A percentile compares a stretch with the other conserved stretches of the same genome.
phyloP scores from a whole-genome alignment of 2,329 filamentous ascomycete genomes.

The Parascedosporium putredinis region DNA sequence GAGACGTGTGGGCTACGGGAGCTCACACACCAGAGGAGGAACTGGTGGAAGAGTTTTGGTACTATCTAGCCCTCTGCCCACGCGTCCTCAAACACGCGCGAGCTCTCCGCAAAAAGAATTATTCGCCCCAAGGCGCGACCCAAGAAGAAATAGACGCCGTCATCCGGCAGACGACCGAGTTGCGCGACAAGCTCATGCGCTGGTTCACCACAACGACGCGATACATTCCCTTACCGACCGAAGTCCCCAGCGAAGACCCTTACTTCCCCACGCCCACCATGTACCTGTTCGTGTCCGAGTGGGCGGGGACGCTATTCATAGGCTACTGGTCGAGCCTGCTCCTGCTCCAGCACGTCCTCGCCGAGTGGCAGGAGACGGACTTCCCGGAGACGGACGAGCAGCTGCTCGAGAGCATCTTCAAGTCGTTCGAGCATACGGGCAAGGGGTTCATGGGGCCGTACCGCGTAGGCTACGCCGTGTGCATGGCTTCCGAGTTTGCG shows the following conservation, averaged over 20 bases:
- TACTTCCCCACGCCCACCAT: conserved; percentile 22
- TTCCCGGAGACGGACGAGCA: not conserved
- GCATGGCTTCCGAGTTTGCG: not conserved
- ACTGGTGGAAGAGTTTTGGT: conserved; percentile 23
- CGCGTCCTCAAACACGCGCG: conserved; percentile 22
- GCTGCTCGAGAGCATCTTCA: conserved; percentile 1
- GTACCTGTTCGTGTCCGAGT: conserved; percentile 20
- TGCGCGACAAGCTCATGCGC: conserved; percentile 19
- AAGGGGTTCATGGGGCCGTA: conserved; percentile 1
- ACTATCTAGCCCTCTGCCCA: conserved; percentile 23
- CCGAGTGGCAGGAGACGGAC: not conserved
- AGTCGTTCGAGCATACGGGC: not conserved
- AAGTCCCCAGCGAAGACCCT: conserved; percentile 20
- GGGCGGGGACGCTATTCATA: conserved; percentile 25
- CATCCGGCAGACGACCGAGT: conserved; percentile 16
- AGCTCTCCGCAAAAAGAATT: conserved; percentile 20
- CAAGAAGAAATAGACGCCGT: conserved; percentile 15
- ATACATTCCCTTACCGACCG: conserved; percentile 16
- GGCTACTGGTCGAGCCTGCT: conserved; percentile 28
- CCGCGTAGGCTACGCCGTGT: not conserved
- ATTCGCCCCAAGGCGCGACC: conserved; percentile 19
- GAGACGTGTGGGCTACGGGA: not conserved
- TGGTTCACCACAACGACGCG: conserved; percentile 22
- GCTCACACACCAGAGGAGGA: not conserved
- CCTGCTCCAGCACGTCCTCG: conserved; percentile 27